These are phyloP conservation scores for Durio zibethinus DNA, from an alignment of 345 rosid genomes.

Conservation along the genomic window DNA sequence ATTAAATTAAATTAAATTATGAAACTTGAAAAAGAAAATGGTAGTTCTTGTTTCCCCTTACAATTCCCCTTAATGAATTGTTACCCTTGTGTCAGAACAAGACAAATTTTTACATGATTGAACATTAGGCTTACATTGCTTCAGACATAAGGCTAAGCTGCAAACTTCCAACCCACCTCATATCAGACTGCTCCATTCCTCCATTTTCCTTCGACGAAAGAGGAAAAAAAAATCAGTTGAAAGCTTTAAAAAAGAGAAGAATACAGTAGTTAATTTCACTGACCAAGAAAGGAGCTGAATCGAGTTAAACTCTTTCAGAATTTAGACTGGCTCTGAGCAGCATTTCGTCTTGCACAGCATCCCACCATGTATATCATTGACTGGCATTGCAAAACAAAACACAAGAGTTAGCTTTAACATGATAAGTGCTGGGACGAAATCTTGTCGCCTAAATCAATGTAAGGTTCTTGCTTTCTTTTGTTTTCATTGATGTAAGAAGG, in stretches of 20 bases:
- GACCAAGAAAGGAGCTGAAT: neutral
- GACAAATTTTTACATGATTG: neutral
- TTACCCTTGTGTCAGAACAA: neutral
- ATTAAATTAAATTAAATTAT: neutral
- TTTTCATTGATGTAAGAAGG: neutral
- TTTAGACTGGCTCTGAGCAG: constrained; percentile 43
- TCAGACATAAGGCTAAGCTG: neutral
- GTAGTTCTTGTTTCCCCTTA: neutral
- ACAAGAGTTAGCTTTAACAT: neutral
- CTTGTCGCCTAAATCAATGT: too few species aligned
- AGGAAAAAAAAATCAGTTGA: neutral
- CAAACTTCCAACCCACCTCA: neutral
- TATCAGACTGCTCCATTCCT: neutral
- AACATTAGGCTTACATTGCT: neutral
- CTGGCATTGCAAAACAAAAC: constrained; percentile 34
- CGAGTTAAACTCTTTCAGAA: constrained; percentile 28
- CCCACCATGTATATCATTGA: constrained; percentile 78
- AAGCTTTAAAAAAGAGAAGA: neutral
- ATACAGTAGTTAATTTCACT: neutral
- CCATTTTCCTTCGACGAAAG: neutral
- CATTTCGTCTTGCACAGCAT: constrained; percentile 90
- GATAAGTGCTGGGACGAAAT: neutral
- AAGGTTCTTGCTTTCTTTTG: neutral
- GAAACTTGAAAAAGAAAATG: neutral
- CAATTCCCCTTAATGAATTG: neutral